Evolutionary conservation across 768 basidiomycete species (phyloP).

Genomic region (Tulasnella sp.): DNA sequence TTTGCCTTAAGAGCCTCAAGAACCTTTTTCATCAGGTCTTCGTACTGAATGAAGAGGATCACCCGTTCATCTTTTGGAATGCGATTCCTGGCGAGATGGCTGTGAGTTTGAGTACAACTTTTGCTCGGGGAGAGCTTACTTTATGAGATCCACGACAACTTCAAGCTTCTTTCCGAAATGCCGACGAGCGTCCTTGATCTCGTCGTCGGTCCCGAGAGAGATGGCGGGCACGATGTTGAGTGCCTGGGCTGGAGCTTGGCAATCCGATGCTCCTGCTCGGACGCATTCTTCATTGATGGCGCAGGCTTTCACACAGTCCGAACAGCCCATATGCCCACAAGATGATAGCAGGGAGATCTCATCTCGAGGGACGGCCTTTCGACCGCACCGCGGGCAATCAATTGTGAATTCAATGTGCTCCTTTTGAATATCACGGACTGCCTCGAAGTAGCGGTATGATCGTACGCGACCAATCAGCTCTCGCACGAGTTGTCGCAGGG

Average conservation of each 20-base stretch:
- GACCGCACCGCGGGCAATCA: conserved; percentile 55
- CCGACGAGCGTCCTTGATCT: conserved; percentile 57
- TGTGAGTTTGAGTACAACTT: not conserved
- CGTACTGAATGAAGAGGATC: conserved; percentile 93
- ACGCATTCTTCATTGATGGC: conserved; percentile 80
- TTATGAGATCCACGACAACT: conserved; percentile 64
- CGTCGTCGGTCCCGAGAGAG: conserved; percentile 73
- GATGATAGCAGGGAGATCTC: conserved; percentile 83
- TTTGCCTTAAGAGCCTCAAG: conserved; percentile 68
- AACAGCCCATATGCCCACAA: conserved; percentile 84
- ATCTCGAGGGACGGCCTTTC: conserved; percentile 47
- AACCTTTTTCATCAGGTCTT: conserved; percentile 86
- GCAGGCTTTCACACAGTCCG: conserved; percentile 58
- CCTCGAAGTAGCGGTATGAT: conserved; percentile 85
- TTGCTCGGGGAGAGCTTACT: conserved; percentile 37
- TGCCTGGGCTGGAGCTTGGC: conserved; percentile 69
- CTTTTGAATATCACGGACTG: conserved; percentile 81
- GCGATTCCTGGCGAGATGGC: conserved; percentile 40
- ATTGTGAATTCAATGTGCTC: conserved; percentile 32
- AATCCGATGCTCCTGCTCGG: conserved; percentile 50
- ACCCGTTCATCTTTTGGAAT: conserved; percentile 73
- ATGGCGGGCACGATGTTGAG: conserved; percentile 78
- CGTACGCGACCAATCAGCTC: conserved; percentile 86
- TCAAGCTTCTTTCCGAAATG: conserved; percentile 81
- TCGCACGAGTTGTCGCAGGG: conserved; percentile 73